Conservation (phyloP, 1,284 basidiomycete genomes). For the Ustilago bromivora region DNA sequence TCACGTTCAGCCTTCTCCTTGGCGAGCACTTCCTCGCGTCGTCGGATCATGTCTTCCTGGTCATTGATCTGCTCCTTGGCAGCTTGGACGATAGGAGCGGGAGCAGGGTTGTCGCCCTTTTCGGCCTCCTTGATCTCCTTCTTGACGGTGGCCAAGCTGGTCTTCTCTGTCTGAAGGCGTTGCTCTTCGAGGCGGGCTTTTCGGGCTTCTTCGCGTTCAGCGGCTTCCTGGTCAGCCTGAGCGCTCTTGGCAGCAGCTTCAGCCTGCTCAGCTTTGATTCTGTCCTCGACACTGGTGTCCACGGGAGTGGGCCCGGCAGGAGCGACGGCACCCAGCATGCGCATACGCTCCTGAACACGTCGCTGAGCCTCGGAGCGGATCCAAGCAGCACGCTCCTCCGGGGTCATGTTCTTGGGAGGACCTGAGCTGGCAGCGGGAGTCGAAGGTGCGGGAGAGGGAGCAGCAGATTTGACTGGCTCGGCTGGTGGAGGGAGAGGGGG, state of each 20-base stretch:
- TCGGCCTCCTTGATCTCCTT: slow-evolving; percentile 55
- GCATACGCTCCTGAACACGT: slow-evolving; percentile 86
- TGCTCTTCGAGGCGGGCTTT: slow-evolving; percentile 65
- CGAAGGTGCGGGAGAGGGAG: slow-evolving; percentile 69
- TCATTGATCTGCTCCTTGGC: slow-evolving; percentile 60
- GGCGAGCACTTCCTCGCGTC: slow-evolving; percentile 62
- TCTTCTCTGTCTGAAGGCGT: slow-evolving; percentile 54
- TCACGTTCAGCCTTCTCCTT: slow-evolving; percentile 64
- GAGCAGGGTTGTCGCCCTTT: slow-evolving; percentile 43
- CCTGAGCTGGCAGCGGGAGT: slow-evolving; percentile 73
- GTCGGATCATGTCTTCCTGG: slow-evolving; percentile 61
- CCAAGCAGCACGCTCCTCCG: slow-evolving; percentile 84
- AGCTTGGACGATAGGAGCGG: slow-evolving; percentile 55
- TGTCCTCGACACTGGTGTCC: slow-evolving; percentile 64
- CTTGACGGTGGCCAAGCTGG: slow-evolving; percentile 55
- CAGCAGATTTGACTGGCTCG: slow-evolving; percentile 53
- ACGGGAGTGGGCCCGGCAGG: slow-evolving; percentile 67
- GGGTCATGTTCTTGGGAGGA: slow-evolving; percentile 81
- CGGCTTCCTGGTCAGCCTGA: slow-evolving; percentile 67
- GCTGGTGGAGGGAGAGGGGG: slow-evolving; percentile 70
- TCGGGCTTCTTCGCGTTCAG: slow-evolving; percentile 65
- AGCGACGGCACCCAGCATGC: slow-evolving; percentile 80
- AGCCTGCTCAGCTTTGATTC: slow-evolving; percentile 62
- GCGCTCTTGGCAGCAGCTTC: slow-evolving; percentile 64
- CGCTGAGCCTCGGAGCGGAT: slow-evolving; percentile 85